Percentiles rank a stretch among this genome's conserved stretches.
Conservation (phyloP, 1,284 basidiomycete genomes). For the Phaffia rhodozyma region DNA sequence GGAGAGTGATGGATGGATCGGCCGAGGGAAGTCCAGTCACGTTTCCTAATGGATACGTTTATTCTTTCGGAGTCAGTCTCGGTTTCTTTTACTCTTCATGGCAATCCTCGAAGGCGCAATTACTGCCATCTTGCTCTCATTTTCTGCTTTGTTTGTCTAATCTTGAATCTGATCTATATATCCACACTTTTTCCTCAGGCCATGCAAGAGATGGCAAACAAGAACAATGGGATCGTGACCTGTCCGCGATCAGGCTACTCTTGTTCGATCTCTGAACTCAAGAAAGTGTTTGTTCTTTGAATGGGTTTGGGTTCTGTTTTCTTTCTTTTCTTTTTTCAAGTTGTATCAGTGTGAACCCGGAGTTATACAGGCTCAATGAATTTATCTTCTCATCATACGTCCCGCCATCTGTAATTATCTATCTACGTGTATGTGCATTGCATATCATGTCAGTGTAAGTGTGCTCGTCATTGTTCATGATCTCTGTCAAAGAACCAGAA, state of each 20-base stretch:
- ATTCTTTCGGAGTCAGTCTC: constrained; percentile 68
- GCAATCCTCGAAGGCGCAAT: neutral
- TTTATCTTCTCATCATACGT: too few relatives aligned
- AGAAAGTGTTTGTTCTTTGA: too few relatives aligned
- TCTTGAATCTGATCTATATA: neutral
- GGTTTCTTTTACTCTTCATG: neutral
- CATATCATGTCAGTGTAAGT: too few relatives aligned
- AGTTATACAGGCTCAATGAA: too few relatives aligned
- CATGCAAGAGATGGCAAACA: constrained; percentile 66
- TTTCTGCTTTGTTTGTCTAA: neutral
- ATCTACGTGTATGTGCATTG: too few relatives aligned
- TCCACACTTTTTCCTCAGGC: constrained; percentile 42
- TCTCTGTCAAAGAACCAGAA: too few relatives aligned
- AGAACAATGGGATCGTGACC: constrained; percentile 56
- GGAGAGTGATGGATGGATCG: constrained; percentile 86
- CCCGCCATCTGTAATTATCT: too few relatives aligned
- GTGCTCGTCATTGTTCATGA: too few relatives aligned
- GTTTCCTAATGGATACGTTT: constrained; percentile 83
- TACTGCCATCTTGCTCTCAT: neutral
- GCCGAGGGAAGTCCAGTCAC: constrained; percentile 49
- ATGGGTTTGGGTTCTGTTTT: too few relatives aligned
- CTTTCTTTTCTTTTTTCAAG: too few relatives aligned
- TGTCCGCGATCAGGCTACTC: constrained; percentile 45
- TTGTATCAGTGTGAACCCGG: too few relatives aligned
- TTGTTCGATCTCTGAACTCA: too few relatives aligned